Evolutionary conservation across 1,284 basidiomycete species (phyloP), one percentile per base, ranked within the genome.

Genomic region (Austroboletus novae-zelandiae): DNA sequence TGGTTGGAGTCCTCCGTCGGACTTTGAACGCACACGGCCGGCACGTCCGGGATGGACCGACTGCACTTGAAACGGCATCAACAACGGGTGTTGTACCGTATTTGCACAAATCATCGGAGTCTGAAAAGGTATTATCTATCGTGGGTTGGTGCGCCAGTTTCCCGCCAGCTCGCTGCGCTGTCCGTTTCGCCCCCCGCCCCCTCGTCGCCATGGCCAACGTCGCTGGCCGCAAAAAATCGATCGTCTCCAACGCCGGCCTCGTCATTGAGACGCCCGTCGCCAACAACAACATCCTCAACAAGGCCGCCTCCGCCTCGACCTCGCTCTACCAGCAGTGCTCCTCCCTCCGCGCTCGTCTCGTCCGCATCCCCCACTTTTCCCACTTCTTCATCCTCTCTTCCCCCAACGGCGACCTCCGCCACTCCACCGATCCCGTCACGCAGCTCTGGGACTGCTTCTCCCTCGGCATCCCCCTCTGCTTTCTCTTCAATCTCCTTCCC

Each of bases 361-460:
- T 87, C 71, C 86, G 86, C 65, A 81, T 92, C 52, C 80, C 79
- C 54, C 77, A 80, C 57, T 92, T 92, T 58, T 66, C 78, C 55
- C 73, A 77, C 48, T 92, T 86, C 73, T 87, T 91, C 62, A 68
- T 77, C 40, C 73, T 85, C 59, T 78, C 79, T 4, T 72, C 78
- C 10, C 67, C 75, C 10, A 67, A 76, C 44, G 82, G 83, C 34
- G 68, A 74, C 58, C 74, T 83, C 18, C 79, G 89, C 53, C 82
- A 84, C 65, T 89, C 86, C 30, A 86, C 86, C 37, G 89, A 91
- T 71, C 87, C 88, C 37, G 96, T 99, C 61, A 88, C 91, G 39
- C 92, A 95, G 70, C 84, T 98, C 45, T 95, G 94, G 86, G 91
- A 95, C 66, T 85, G 90, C 66, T 91, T 99, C 72, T 87, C 93